phyloP scores from a whole-genome alignment of 768 basidiomycete genomes.

The Suillus fuscotomentosus region DNA sequence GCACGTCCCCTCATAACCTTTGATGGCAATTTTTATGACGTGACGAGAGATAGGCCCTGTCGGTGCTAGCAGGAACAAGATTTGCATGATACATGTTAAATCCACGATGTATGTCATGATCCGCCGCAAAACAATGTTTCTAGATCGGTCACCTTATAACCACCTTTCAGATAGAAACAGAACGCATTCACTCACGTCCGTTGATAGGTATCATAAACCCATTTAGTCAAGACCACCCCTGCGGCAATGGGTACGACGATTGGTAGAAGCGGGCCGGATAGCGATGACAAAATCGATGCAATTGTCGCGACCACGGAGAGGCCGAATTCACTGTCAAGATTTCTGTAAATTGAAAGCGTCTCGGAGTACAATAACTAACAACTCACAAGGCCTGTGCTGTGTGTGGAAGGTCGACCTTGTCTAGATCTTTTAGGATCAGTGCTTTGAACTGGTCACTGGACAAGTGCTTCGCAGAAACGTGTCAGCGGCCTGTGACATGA shows the following conservation, averaged over 20 bases:
- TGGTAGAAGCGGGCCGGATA: background rate
- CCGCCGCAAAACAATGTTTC: slow-evolving; percentile 7
- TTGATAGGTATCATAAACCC: slow-evolving; percentile 9
- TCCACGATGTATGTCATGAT: slow-evolving; percentile 27
- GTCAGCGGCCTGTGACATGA: background rate
- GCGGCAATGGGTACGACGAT: background rate
- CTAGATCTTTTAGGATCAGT: slow-evolving; percentile 3
- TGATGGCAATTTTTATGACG: slow-evolving; percentile 6
- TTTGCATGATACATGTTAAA: slow-evolving; percentile 23
- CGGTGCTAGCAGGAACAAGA: slow-evolving; percentile 14
- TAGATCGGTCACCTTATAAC: background rate
- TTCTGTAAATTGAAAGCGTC: background rate
- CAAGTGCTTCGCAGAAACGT: slow-evolving; percentile 4
- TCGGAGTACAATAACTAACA: background rate
- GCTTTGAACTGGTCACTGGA: slow-evolving; percentile 6
- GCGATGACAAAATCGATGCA: background rate
- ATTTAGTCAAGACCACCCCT: background rate
- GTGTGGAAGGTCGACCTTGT: slow-evolving; percentile 2
- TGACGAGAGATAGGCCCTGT: slow-evolving; percentile 5
- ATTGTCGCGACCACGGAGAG: slow-evolving; percentile 2
- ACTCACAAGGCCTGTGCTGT: background rate
- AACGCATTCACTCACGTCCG: slow-evolving; percentile 3
- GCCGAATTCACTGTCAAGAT: slow-evolving; percentile 1
- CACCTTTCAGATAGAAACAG: background rate
- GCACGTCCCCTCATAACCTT: slow-evolving; percentile 3